Conservation (phyloP, 805 yeast genomes). For the Kodamaea hsintzibuensis region DNA sequence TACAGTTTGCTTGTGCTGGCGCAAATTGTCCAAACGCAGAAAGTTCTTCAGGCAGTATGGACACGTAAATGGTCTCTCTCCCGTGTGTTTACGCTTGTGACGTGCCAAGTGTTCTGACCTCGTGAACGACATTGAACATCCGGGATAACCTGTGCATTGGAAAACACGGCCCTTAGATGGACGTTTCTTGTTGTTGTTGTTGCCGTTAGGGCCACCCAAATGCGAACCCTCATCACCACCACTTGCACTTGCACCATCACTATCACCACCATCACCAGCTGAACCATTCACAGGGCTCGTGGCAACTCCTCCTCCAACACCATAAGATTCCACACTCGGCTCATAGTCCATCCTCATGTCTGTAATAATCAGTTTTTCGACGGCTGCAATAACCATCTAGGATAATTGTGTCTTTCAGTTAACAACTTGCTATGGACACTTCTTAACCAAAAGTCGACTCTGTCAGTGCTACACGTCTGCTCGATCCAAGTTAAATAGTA, state of each 20-base stretch:
- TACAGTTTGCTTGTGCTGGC: slow-evolving; percentile 86
- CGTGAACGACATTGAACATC: slow-evolving; percentile 85
- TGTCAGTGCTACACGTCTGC: neutral
- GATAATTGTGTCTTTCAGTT: neutral
- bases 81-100: slow-evolving; percentile 91
- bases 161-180: slow-evolving; percentile 62
- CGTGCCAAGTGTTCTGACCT: slow-evolving; percentile 91
- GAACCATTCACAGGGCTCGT: neutral
- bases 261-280: neutral
- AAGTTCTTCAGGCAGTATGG: slow-evolving; percentile 78
- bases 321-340: neutral
- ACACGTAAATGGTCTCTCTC: slow-evolving; percentile 90
- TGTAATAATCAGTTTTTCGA: neutral
- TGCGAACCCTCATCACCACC: neutral
- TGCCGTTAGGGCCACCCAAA: neutral
- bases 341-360: neutral
- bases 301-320: neutral
- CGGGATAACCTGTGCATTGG: slow-evolving; percentile 83
- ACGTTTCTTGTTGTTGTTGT: slow-evolving; percentile 28
- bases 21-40: slow-evolving; percentile 79
- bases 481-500: neutral
- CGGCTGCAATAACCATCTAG: neutral
- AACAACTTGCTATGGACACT: too few species aligned
- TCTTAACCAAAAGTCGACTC: neutral
- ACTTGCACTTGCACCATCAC: neutral